Conservation (phyloP, 768 basidiomycete species). For the Neoboletus brunneissimus region DNA sequence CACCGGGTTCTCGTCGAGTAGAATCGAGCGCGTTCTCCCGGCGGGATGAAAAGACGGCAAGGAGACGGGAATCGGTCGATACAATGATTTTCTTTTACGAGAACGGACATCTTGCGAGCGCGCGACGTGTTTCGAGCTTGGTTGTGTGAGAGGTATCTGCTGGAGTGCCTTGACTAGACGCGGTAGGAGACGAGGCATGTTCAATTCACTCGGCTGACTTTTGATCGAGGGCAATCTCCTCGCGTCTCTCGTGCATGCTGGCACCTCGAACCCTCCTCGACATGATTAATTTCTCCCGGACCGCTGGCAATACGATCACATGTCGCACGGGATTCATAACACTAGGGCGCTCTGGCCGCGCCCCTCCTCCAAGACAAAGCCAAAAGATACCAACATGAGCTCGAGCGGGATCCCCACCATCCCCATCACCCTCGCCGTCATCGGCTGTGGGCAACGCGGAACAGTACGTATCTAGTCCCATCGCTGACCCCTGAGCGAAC, state of each 20-base stretch:
- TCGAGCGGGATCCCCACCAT: conserved; percentile 8
- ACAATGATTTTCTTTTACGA: conserved; percentile 33
- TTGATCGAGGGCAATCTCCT: too few relatives aligned
- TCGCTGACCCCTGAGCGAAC: neutral
- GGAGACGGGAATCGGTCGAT: conserved; percentile 33
- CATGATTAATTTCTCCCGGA: neutral
- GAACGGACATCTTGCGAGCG: conserved; percentile 4
- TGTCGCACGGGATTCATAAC: conserved; percentile 20
- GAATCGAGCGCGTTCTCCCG: conserved; percentile 53
- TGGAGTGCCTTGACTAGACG: conserved; percentile 51
- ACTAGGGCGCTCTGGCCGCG: conserved; percentile 38
- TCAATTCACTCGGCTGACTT: neutral
- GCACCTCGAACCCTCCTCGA: too few relatives aligned
- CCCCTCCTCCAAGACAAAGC: conserved; percentile 26
- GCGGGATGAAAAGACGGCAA: conserved; percentile 44
- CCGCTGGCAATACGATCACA: conserved; percentile 17
- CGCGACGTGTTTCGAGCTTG: conserved; percentile 11
- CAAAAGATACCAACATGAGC: conserved; percentile 15
- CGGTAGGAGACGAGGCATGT: conserved; percentile 71
- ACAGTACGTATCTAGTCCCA: conserved; percentile 41
- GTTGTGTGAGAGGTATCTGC: conserved; percentile 21
- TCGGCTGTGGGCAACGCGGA: conserved; percentile 86
- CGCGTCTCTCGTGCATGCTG: too few relatives aligned
- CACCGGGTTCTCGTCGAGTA: conserved; percentile 62
- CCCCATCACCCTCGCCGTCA: conserved; percentile 68